phyloP scores from a whole-genome alignment of 164 flowering plant genomes.

The Tetrastigma voinierianum region DNA sequence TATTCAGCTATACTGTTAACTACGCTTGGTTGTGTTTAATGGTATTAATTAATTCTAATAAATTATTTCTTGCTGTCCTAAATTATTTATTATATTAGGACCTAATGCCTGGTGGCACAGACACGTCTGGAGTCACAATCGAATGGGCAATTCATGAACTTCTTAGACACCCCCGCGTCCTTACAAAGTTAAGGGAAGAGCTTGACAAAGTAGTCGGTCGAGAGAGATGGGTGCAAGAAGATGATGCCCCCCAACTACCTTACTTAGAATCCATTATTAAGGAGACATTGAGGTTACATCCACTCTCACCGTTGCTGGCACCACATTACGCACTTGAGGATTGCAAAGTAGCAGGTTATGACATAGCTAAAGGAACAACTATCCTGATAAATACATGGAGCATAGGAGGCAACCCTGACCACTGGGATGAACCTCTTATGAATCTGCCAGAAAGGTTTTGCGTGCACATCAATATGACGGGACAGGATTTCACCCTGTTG shows the following conservation, averaged over 20 bases:
- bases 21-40: too few species aligned
- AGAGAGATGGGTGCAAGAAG: slow-evolving; percentile 26
- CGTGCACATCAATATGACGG: slow-evolving; percentile 21
- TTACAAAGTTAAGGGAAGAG: slow-evolving; percentile 21
- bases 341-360: slow-evolving; percentile 16
- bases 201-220: slow-evolving; percentile 17
- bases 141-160: slow-evolving; percentile 38
- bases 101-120: slow-evolving; percentile 35
- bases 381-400: slow-evolving; percentile 20
- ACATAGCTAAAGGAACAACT: slow-evolving; percentile 19
- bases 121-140: slow-evolving; percentile 15
- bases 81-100: too few species aligned
- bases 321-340: slow-evolving; percentile 17
- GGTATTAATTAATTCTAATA: background rate
- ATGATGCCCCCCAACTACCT: slow-evolving; percentile 19
- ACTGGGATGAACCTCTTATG: slow-evolving; percentile 20
- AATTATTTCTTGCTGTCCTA: background rate
- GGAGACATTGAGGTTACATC: slow-evolving; percentile 26
- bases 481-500: slow-evolving; percentile 18
- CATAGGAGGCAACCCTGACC: slow-evolving; percentile 23
- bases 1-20: too few species aligned
- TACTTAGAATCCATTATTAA: slow-evolving; percentile 23
- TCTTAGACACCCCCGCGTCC: slow-evolving; percentile 16
- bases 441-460: slow-evolving; percentile 22
- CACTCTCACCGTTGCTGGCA: slow-evolving; percentile 9